phyloP scores from a whole-genome alignment of 163 green algal species.

The Scenedesmus sp. region DNA sequence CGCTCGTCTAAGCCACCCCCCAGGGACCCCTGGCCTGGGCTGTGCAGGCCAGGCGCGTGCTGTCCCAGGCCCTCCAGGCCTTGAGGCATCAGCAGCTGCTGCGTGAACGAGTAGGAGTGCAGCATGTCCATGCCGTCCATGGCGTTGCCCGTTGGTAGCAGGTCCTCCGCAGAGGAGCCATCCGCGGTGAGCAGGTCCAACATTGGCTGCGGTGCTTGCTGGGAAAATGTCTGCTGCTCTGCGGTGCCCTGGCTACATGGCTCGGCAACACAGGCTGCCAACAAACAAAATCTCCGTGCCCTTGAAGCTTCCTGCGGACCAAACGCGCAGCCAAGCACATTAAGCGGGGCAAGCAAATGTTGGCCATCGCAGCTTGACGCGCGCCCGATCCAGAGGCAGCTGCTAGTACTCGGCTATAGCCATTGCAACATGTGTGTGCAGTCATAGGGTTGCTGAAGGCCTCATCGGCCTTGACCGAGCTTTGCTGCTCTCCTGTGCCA shows the following conservation, averaged over 20 bases:
- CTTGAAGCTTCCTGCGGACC: background rate
- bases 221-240: background rate
- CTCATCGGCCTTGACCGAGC: background rate
- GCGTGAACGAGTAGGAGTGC: conserved; percentile 32
- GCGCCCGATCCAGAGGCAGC: background rate
- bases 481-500: background rate
- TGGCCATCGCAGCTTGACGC: conserved; percentile 1
- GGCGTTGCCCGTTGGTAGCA: background rate
- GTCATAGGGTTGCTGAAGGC: background rate
- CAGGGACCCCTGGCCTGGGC: conserved; percentile 28
- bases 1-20: background rate
- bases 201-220: conserved; percentile 20
- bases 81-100: conserved; percentile 24
- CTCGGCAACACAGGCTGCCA: background rate
- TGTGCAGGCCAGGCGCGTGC: conserved; percentile 6
- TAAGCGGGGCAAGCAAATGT: background rate
- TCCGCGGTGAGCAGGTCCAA: conserved; percentile 35
- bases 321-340: background rate
- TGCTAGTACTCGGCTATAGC: background rate
- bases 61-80: conserved; percentile 17
- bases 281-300: background rate
- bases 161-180: conserved; percentile 23
- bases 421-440: background rate
- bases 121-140: conserved; percentile 37
- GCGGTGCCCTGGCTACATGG: background rate